Base-by-base conservation (phyloP, 352 stramenopile species). In the Globisporangium alternatum region DNA sequence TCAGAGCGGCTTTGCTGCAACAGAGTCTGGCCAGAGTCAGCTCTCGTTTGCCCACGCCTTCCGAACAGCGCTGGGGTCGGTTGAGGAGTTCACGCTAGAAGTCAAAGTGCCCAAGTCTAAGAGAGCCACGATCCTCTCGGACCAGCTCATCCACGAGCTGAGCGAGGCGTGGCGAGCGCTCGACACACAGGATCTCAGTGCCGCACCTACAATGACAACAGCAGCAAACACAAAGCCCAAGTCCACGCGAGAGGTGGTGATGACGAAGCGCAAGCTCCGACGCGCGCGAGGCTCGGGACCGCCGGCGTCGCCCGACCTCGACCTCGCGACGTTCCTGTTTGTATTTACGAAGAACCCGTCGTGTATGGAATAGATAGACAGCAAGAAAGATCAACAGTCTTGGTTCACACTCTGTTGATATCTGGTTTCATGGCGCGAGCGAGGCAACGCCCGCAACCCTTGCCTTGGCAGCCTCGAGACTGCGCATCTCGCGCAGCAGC, bases 401-500 rank as follows among this genome's bases (percentile, higher is more conserved):
- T 17, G 17, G 39, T 45, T 45, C 19, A 22, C 19, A 21, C 43
- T 22, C 3, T 22, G 43, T 41, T 39, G 37, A 5, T 15, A 12
- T 22, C 19, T 35, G 44, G 31, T 48, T 25, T 35, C 41, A 59
- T 6, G 15, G 31, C 9, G 53, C 55, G 9, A 51, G 54, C 10
- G 43, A 48, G 13, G 62, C 5, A 6, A 52, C 33, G 0, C 55
- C 25, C 25, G 56, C 35, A n/a, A 47, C 59, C 35, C 52, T 58
- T 30, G 62, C 66, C 54, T 60, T 60, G 1, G 70, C 71, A 30
- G 80, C 77, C 48, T 89, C 77, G 7, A 91, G 70, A 68, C 75
- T 88, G 21, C 88, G 79, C 76, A 95, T 91, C 65, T 91, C 81
- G 2, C 83, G 79, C 44, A 95, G 64, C 43, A 93, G 65, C 21